Evolutionary conservation across 2,329 filamentous ascomycete genomes (phyloP).

Genomic region (Pseudomassariella vexata): DNA sequence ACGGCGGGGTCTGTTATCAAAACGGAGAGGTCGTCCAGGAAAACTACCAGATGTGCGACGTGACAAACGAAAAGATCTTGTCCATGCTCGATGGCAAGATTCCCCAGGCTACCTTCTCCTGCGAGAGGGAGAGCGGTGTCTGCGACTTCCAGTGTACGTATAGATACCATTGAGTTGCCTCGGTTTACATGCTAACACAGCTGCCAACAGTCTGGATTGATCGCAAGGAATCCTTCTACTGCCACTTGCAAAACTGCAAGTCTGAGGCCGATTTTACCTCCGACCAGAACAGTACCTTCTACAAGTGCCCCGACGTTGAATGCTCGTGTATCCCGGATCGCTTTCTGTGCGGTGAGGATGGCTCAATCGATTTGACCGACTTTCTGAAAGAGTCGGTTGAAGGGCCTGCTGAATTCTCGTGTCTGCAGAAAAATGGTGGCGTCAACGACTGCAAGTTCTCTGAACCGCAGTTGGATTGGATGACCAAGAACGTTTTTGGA

Average conservation of each 20-base stretch:
- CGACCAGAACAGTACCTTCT: slow-evolving; percentile 72
- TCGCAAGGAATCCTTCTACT: slow-evolving; percentile 92
- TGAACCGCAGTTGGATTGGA: slow-evolving; percentile 85
- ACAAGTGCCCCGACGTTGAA: slow-evolving; percentile 76
- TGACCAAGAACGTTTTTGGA: slow-evolving; percentile 85
- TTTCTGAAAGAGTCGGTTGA: slow-evolving; percentile 79
- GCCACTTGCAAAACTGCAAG: slow-evolving; percentile 74
- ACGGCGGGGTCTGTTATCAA: slow-evolving; percentile 86
- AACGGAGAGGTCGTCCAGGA: slow-evolving; percentile 85
- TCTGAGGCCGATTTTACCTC: slow-evolving; percentile 65
- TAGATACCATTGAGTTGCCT: too few relatives aligned
- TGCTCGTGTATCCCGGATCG: slow-evolving; percentile 86
- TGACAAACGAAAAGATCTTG: slow-evolving; percentile 92
- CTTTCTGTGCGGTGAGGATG: slow-evolving; percentile 89
- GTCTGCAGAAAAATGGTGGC: slow-evolving; percentile 59
- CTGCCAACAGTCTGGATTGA: slow-evolving; percentile 98
- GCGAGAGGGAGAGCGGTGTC: slow-evolving; percentile 64
- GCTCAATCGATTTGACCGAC: slow-evolving; percentile 86
- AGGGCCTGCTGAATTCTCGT: slow-evolving; percentile 81
- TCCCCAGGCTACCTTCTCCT: slow-evolving; percentile 92
- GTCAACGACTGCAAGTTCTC: slow-evolving; percentile 71
- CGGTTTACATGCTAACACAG: too few relatives aligned
- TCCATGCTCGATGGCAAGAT: slow-evolving; percentile 78
- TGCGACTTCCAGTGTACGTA: slow-evolving; percentile 98
- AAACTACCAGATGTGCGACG: slow-evolving; percentile 97